Evolutionary conservation across 2,329 filamentous ascomycete genomes (phyloP), one percentile per base, ranked within the genome.

Genomic region (Curvularia sp.): DNA sequence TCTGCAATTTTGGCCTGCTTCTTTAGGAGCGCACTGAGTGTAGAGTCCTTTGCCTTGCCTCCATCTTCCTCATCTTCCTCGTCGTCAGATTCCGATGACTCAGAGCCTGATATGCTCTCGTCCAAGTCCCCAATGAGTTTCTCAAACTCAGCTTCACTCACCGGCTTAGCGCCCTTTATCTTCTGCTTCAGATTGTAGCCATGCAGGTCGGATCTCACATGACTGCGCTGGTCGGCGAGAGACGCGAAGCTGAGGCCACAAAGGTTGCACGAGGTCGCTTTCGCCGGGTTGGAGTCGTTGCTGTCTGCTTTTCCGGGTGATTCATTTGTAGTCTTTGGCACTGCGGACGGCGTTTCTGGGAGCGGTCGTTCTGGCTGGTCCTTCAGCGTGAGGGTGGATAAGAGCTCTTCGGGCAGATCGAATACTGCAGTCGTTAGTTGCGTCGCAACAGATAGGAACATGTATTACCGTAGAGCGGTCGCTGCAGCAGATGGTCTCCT

Each of bases 111-210:
- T 59, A 96, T 84, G 70, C 91, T 95, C 81, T 99, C 94, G 67
- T 97, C 91, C 32, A 99, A 81, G 58, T 95, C 87, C 67, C 88
- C 92, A 7, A 98, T 83, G 6, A 97, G 83, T 73, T 89, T 91
- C 74, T 95, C 91, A 66, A 99, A 99, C 32, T 97, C 93, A 7
- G 74, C 76, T 72, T 99, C 95, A 1, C 87, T 86, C 1, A 97
- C 89, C 0, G 91, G 79, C 9, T 83, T 84, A 57, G 84, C 83
- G 0, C 91, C 91, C 46, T 92, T 87, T 55, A 97, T 80, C 80
- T 92, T 96, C 74, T 94, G 91, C 78, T 97, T 98, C 60, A 98
- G 80, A 74, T 99, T 99, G 80, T 97, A 99, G 64, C 89, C 86
- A 76, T 99, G 95, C 48, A 96, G 83, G 72, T 99, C 95, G 9